Conservation (phyloP, 2,329 filamentous ascomycete genomes). For the Penicillium hordei region DNA sequence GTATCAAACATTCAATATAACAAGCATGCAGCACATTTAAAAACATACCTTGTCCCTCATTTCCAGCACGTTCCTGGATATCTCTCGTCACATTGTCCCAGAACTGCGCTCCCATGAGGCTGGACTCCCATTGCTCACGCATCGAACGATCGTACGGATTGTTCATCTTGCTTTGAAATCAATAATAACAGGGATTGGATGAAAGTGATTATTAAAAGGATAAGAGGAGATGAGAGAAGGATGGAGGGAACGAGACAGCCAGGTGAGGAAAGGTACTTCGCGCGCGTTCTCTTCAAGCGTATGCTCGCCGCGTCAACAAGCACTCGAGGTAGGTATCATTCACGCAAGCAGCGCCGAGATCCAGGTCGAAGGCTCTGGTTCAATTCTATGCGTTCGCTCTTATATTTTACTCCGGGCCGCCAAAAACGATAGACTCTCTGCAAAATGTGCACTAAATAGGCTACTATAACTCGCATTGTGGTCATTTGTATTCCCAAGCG, state of each 20-base stretch:
- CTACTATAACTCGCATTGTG: not conserved
- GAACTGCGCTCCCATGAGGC: not conserved
- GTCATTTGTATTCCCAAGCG: not conserved
- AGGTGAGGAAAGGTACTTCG: not conserved
- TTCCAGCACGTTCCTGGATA: not conserved
- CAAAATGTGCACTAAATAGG: accelerated
- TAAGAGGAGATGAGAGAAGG: not conserved
- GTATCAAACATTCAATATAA: not conserved
- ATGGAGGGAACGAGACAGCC: too few relatives aligned
- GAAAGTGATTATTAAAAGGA: not conserved
- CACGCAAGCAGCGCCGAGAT: too few relatives aligned
- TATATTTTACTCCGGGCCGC: not conserved
- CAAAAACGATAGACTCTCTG: not conserved
- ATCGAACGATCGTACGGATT: not conserved
- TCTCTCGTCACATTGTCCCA: not conserved
- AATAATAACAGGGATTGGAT: not conserved
- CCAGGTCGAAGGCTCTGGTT: not conserved
- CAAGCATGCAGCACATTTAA: not conserved
- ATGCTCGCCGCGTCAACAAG: not conserved
- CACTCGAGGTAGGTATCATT: not conserved
- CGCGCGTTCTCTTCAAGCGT: not conserved
- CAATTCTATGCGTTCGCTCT: not conserved
- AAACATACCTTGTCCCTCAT: not conserved
- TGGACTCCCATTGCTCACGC: not conserved
- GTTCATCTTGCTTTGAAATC: not conserved